A percentile compares a stretch with the other conserved stretches of the same genome.
These are phyloP conservation scores for Funneliformis mosseae DNA, from an alignment of 192 early-diverging fungal genomes.

Conservation along the genomic window DNA sequence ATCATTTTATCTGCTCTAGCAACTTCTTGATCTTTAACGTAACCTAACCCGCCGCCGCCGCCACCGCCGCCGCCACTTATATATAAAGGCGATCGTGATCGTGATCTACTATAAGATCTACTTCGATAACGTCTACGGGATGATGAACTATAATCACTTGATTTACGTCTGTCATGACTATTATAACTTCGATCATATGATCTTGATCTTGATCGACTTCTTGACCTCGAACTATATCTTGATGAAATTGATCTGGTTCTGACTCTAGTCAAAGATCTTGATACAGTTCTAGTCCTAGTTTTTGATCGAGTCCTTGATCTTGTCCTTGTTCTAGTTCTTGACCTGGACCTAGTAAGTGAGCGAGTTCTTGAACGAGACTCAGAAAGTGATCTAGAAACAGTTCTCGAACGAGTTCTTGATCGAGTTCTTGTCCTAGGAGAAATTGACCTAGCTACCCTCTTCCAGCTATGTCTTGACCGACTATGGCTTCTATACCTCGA, in stretches of 20 bases:
- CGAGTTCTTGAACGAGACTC: conserved; percentile 9
- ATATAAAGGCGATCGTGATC: conserved; percentile 15
- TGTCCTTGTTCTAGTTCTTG: conserved; percentile 2
- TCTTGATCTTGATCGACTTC: conserved; percentile 25
- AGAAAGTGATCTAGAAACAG: conserved; percentile 1
- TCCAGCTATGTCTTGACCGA: conserved; percentile 16
- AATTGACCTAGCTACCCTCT: background rate
- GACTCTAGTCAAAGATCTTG: conserved; percentile 1
- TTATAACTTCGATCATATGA: conserved; percentile 23
- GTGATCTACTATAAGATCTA: conserved; percentile 22
- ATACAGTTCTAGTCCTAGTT: conserved; percentile 14
- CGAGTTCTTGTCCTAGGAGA: background rate
- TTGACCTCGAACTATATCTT: conserved; percentile 19
- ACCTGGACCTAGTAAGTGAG: conserved; percentile 1
- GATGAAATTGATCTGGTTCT: conserved; percentile 20
- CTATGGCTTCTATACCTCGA: conserved; percentile 28
- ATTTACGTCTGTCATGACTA: conserved; percentile 9
- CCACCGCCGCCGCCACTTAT: background rate
- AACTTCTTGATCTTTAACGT: background rate
- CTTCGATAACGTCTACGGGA: conserved; percentile 18
- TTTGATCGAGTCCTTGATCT: conserved; percentile 12
- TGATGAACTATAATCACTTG: conserved; percentile 22
- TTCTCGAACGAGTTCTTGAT: conserved; percentile 20
- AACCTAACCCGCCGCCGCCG: no score
- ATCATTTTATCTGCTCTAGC: conserved; percentile 31